These are phyloP conservation scores for Brassica hybrid DNA, from an alignment of 441 rosid genomes.

Conservation along the genomic window DNA sequence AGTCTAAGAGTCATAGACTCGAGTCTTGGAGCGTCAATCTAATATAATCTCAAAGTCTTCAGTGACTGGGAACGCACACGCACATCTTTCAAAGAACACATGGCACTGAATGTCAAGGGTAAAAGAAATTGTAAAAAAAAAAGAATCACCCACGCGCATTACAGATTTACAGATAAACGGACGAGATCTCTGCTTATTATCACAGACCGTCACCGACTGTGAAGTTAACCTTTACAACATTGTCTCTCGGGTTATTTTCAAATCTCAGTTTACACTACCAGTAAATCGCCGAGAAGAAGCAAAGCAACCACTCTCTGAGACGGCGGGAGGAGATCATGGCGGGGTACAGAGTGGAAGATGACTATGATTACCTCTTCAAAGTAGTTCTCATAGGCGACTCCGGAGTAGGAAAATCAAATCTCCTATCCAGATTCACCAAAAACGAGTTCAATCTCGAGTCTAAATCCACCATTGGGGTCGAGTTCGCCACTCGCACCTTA, in stretches of 20 bases:
- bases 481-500: slow-evolving; percentile 48
- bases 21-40: slow-evolving; percentile 27
- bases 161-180: slow-evolving; percentile 24
- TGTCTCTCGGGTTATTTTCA: slow-evolving; percentile 35
- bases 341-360: slow-evolving; percentile 50
- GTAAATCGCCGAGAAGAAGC: slow-evolving; percentile 22
- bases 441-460: slow-evolving; percentile 53
- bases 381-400: slow-evolving; percentile 47
- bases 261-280: slow-evolving; percentile 41
- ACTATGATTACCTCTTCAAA: slow-evolving; percentile 51
- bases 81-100: not conserved
- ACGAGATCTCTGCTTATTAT: slow-evolving; percentile 15
- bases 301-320: slow-evolving; percentile 21
- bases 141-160: not conserved
- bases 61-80: slow-evolving; percentile 20
- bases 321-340: slow-evolving; percentile 41
- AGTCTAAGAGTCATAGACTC: slow-evolving; percentile 11
- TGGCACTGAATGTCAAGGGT: not conserved
- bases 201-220: slow-evolving; percentile 28
- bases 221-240: slow-evolving; percentile 13
- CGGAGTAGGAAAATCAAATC: slow-evolving; percentile 49
- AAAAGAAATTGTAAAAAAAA: not conserved
- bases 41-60: not conserved
- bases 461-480: slow-evolving; percentile 54
- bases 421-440: slow-evolving; percentile 46